Conservation (phyloP, 352 stramenopile species). For the Globisporangium cylindrosporum region DNA sequence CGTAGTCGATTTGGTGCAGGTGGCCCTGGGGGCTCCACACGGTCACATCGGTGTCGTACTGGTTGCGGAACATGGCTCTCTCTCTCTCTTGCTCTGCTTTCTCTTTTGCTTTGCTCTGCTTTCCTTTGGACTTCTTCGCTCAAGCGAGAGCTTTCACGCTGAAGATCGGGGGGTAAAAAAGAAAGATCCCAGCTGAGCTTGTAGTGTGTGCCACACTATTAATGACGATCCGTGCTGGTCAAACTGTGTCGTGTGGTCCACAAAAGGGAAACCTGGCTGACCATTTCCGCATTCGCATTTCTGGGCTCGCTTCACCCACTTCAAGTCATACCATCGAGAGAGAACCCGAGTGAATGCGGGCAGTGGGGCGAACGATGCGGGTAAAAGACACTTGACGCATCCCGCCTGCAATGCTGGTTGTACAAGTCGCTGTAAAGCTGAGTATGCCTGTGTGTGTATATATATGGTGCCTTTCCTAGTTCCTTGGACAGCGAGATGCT, state of each 20-base stretch:
- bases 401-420: background rate
- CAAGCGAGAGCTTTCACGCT: constrained; percentile 8
- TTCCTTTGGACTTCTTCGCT: constrained; percentile 15
- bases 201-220: background rate
- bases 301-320: background rate
- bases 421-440: background rate
- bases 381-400: background rate
- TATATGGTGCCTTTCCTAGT: constrained; percentile 27
- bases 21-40: constrained; percentile 99
- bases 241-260: constrained; percentile 2
- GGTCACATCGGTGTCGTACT: constrained; percentile 99
- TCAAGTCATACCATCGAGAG: background rate
- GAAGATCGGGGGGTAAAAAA: constrained; percentile 9
- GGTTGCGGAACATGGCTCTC: constrained; percentile 96
- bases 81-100: background rate
- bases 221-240: background rate
- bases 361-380: constrained; percentile 10
- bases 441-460: background rate
- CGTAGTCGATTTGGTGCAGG: constrained; percentile 98
- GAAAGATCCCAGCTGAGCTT: constrained; percentile 27
- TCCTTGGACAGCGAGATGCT: constrained; percentile 64
- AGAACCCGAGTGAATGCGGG: background rate
- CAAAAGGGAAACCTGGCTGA: background rate
- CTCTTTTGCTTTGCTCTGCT: constrained; percentile 5
- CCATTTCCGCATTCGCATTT: no score